phyloP scores from a whole-genome alignment of 805 yeast species.

The Nakazawaea populi region DNA sequence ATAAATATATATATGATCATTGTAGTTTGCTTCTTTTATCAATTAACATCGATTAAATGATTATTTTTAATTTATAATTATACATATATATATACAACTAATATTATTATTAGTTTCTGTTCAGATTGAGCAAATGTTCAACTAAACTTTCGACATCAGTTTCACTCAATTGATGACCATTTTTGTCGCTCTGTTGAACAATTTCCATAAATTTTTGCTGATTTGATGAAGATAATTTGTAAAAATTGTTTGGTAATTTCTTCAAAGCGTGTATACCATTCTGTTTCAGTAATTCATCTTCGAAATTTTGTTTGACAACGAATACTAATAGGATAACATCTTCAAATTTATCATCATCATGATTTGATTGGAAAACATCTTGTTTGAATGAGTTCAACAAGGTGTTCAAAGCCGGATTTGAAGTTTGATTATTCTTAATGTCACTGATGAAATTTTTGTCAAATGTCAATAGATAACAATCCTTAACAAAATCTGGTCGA shows the following conservation, averaged over 20 bases:
- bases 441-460: neutral
- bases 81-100: neutral
- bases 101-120: neutral
- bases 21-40: neutral
- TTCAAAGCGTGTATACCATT: neutral
- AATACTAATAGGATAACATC: conserved; percentile 5
- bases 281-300: neutral
- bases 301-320: conserved; percentile 7
- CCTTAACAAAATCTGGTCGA: conserved; percentile 48
- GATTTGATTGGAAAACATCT: neutral
- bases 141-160: conserved; percentile 2
- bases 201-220: conserved; percentile 7
- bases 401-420: neutral
- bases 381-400: conserved; percentile 2
- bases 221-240: conserved; percentile 3
- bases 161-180: neutral
- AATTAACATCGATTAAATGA: too few species aligned
- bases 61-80: neutral
- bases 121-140: neutral
- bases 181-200: neutral
- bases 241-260: conserved; percentile 5
- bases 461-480: conserved; percentile 51
- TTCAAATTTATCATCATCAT: neutral
- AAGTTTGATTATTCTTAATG: neutral
- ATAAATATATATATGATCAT: neutral